phyloP scores from a whole-genome alignment of 1,139 yeast species.

The Hyphopichia burtonii region DNA sequence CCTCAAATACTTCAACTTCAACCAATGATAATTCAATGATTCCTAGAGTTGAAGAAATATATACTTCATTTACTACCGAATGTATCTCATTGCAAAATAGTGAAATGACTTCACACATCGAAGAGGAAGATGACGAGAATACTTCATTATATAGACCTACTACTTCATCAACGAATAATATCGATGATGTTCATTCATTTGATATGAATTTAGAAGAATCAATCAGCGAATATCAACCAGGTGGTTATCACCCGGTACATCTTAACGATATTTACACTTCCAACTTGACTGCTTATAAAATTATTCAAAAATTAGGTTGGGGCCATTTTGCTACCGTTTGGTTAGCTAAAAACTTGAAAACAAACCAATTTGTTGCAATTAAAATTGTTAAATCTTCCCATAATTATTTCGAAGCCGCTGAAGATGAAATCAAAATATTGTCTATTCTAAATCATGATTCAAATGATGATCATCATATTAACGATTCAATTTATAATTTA shows the following conservation, averaged over 20 bases:
- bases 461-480: constrained; percentile 26
- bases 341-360: constrained; percentile 47
- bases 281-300: constrained; percentile 27
- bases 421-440: constrained; percentile 40
- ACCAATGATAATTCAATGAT: background rate
- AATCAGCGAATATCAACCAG: constrained; percentile 34
- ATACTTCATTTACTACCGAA: constrained; percentile 35
- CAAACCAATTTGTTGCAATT: constrained; percentile 36
- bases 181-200: constrained; percentile 3
- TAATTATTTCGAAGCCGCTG: constrained; percentile 42
- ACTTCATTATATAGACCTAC: background rate
- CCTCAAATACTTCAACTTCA: background rate
- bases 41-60: constrained; percentile 15
- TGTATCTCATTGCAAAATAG: constrained; percentile 40
- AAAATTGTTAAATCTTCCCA: constrained; percentile 41
- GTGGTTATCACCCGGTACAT: constrained; percentile 44
- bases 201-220: constrained; percentile 43
- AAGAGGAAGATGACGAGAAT: constrained; percentile 9
- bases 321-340: constrained; percentile 91
- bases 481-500: constrained; percentile 22
- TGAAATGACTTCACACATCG: constrained; percentile 36
- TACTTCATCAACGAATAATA: constrained; percentile 1
- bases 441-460: constrained; percentile 18
- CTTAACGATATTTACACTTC: constrained; percentile 40
- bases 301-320: constrained; percentile 63